Percentiles rank a stretch among this genome's conserved stretches.
These are phyloP conservation scores for Globisporangium emineosum DNA, from an alignment of 352 stramenopile genomes.

Conservation along the genomic window DNA sequence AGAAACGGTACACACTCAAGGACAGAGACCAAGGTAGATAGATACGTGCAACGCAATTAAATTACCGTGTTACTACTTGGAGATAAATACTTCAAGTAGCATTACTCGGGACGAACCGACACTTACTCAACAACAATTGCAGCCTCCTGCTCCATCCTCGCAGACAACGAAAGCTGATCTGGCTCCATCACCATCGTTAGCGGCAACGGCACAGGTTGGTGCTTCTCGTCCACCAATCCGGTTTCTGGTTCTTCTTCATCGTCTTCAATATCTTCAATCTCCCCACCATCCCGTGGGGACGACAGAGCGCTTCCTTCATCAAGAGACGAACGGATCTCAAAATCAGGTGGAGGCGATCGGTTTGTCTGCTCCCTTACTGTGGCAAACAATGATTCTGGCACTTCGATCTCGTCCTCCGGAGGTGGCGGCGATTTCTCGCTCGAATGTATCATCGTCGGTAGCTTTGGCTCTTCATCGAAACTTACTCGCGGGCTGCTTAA, in stretches of 20 bases:
- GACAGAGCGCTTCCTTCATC: conserved; percentile 34
- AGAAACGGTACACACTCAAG: not conserved
- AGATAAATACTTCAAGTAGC: not conserved
- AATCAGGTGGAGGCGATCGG: conserved; percentile 62
- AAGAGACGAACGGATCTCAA: conserved; percentile 67
- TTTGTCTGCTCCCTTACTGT: conserved; percentile 56
- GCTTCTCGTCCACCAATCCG: conserved; percentile 17
- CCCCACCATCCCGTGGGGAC: not conserved
- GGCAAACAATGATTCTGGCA: not conserved
- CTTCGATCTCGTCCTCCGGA: not conserved
- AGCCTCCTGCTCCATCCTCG: not conserved
- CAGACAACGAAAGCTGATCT: not conserved
- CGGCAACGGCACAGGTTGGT: not conserved
- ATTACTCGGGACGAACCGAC: conserved; percentile 2
- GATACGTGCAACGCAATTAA: conserved; percentile 9
- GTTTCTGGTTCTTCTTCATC: not conserved
- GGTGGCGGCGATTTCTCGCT: not conserved
- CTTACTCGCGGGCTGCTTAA: not conserved
- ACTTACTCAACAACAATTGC: conserved; percentile 3
- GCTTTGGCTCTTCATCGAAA: not conserved
- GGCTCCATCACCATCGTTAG: not conserved
- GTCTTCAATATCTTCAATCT: not conserved
- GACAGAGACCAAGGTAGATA: not conserved
- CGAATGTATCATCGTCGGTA: not conserved
- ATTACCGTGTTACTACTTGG: not conserved